Conservation (phyloP, 2,329 filamentous ascomycete species). For the Daldinia sp. region DNA sequence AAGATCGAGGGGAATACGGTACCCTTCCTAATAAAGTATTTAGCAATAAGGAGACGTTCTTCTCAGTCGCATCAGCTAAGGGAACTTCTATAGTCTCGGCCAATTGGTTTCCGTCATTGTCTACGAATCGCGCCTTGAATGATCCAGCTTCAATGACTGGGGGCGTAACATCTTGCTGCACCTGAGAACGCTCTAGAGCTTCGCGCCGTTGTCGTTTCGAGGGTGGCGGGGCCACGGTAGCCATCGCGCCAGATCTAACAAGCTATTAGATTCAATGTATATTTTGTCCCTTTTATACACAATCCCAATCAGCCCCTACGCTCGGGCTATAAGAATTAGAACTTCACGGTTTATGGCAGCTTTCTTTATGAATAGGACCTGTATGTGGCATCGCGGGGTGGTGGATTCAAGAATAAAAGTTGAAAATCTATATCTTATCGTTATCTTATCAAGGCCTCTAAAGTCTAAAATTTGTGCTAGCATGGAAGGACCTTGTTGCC, state of each 20-base stretch:
- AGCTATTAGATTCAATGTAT: neutral
- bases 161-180: slow-evolving; percentile 77
- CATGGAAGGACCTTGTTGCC: neutral
- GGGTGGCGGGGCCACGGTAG: slow-evolving; percentile 82
- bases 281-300: neutral
- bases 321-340: neutral
- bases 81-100: slow-evolving; percentile 76
- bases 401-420: slow-evolving; percentile 36
- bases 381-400: slow-evolving; percentile 34
- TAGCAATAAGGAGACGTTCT: slow-evolving; percentile 85
- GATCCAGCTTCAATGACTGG: slow-evolving; percentile 76
- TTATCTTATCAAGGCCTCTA: slow-evolving; percentile 7
- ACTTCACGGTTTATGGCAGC: neutral
- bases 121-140: slow-evolving; percentile 86
- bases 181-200: slow-evolving; percentile 72
- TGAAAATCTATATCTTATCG: slow-evolving; percentile 30
- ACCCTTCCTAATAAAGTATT: slow-evolving; percentile 85
- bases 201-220: slow-evolving; percentile 88
- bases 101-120: slow-evolving; percentile 78
- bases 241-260: slow-evolving; percentile 61
- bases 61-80: slow-evolving; percentile 84
- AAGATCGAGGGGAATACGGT: slow-evolving; percentile 42
- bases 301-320: neutral
- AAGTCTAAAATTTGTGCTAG: neutral
- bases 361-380: slow-evolving; percentile 6